Percentiles rank a stretch among this genome's conserved stretches.
These are phyloP conservation scores for Seiridium unicorne DNA, from an alignment of 2,329 filamentous ascomycete genomes.

Conservation along the genomic window DNA sequence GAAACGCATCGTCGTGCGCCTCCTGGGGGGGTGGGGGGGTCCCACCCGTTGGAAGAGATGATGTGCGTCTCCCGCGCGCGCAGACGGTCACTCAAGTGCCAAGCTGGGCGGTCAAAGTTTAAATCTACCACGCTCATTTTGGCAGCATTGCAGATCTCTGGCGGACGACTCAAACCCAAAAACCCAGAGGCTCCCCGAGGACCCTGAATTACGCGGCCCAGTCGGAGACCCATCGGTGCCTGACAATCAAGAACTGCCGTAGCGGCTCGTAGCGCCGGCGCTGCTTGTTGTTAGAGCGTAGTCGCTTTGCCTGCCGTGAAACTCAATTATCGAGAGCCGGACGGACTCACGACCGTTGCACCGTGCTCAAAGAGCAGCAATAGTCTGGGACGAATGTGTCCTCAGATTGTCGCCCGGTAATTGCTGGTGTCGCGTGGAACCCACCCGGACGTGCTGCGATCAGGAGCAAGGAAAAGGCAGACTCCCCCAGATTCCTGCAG, in stretches of 20 bases:
- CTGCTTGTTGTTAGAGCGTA: neutral
- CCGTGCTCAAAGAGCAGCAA: neutral
- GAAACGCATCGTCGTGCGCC: conserved; percentile 3
- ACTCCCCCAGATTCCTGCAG: neutral
- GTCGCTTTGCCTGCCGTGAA: neutral
- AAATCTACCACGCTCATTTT: conserved; percentile 3
- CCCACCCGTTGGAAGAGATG: neutral
- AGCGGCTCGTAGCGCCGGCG: neutral
- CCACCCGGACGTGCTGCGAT: neutral
- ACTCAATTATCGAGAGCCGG: neutral
- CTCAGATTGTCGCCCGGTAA: neutral
- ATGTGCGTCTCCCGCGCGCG: neutral
- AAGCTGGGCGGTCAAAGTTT: neutral
- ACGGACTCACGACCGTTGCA: neutral
- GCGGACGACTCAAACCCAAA: neutral
- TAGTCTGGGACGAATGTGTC: neutral
- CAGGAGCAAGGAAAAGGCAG: neutral
- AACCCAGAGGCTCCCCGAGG: neutral
- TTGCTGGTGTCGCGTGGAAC: neutral
- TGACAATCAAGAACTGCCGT: too few species aligned
- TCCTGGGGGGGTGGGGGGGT: too few species aligned
- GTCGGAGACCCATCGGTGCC: neutral
- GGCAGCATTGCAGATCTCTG: neutral
- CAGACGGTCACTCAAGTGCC: neutral
- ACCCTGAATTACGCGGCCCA: conserved; percentile 1